phyloP scores from a whole-genome alignment of 345 rosid species.

The Clausena lansium region DNA sequence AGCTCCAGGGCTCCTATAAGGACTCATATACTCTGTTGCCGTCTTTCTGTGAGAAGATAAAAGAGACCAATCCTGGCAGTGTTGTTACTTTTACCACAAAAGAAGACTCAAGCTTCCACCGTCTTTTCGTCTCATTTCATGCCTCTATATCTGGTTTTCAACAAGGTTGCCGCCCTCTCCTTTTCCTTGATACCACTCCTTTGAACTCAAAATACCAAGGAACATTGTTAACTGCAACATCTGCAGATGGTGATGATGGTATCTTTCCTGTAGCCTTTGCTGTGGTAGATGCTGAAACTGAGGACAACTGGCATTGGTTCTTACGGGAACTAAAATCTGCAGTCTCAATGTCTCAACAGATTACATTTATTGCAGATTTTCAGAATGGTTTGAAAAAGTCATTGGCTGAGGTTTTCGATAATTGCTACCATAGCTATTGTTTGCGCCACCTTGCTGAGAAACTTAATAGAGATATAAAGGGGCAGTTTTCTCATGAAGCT shows the following conservation, averaged over 20 bases:
- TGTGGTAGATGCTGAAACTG: conserved; percentile 76
- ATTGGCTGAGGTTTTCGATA: conserved; percentile 61
- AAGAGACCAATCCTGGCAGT: conserved; percentile 94
- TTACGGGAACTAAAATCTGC: conserved; percentile 67
- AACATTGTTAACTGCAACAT: conserved; percentile 61
- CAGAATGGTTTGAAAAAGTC: conserved; percentile 71
- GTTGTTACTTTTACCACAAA: conserved; percentile 69
- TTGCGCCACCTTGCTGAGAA: conserved; percentile 79
- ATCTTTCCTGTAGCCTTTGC: conserved; percentile 82
- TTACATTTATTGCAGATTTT: conserved; percentile 83
- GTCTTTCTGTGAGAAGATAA: conserved; percentile 77
- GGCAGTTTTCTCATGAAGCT: conserved; percentile 91
- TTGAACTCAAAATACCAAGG: conserved; percentile 87
- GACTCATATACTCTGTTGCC: conserved; percentile 85
- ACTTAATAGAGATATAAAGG: conserved; percentile 66
- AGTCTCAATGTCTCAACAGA: conserved; percentile 42
- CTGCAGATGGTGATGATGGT: conserved; percentile 81
- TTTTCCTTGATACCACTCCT: conserved; percentile 71
- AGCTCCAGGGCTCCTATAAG: conserved; percentile 89
- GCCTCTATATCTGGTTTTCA: conserved; percentile 79
- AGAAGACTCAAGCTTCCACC: conserved; percentile 89
- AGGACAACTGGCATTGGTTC: conserved; percentile 92
- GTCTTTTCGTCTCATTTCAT: conserved; percentile 79
- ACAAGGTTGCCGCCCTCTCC: conserved; percentile 87
- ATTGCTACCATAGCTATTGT: conserved; percentile 79